Evolutionary conservation across 352 stramenopile species (phyloP), one percentile per base, ranked within the genome.

Genomic region (Phytopythium kandeliae): DNA sequence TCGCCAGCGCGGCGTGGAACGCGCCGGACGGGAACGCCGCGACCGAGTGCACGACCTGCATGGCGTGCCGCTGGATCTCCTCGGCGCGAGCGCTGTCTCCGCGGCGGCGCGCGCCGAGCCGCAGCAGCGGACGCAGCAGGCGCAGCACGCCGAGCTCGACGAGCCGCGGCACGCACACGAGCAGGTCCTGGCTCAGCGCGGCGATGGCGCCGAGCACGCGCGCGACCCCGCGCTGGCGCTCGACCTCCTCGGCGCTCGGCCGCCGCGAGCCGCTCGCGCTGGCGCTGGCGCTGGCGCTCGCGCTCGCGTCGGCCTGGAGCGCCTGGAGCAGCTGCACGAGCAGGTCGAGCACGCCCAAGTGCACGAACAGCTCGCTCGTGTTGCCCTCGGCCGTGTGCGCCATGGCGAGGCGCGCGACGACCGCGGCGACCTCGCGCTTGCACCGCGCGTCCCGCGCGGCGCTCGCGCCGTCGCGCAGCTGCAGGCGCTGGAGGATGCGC

Each of bases 401-500:
- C 62, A 78, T 77, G 1, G 78, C 71, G 6, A 89, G 53, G 7
- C 57, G 63, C 6, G 63, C 63, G 35, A 89, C 62, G 7, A 84
- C 44, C 22, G 80, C 69, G 0, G 75, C 71, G 44, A 89, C 86
- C 46, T 87, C 74, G 26, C 74, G 71, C 45, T 89, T 87, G 50
- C 78, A 84, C 4, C 71, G 65, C 15, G 63, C 4, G 0, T 44
- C 55, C n/a, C n/a, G 37, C 28, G 49, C 22, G 30, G 4, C 11
- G n/a, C 16, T n/a, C 33, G 17, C n/a, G n/a, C n/a, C n/a, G 47
- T 80, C 52, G 0, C 46, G 51, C 8, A 88, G 56, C 43, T 92
- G 78, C 10, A 90, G 60, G 1, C 81, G 78, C 48, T 88, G 87
- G n/a, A 92, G 65, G 16, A 89, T 51, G 3, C 78, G 72, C 50